These are phyloP conservation scores for Candida mattraensis DNA, from an alignment of 805 yeast genomes.

Conservation along the genomic window DNA sequence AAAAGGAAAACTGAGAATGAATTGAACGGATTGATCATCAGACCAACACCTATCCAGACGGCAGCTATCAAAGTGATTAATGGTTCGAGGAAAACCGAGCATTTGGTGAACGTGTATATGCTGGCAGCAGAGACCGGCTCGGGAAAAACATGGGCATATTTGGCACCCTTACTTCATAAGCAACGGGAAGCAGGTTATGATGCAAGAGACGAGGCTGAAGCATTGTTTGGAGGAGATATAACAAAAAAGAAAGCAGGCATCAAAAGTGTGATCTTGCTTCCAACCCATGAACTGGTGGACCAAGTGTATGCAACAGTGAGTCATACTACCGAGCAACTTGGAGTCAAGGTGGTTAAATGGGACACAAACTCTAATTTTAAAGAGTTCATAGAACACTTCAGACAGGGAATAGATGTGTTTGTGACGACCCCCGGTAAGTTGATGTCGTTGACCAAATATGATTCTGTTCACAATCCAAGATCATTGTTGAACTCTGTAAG, in stretches of 20 bases:
- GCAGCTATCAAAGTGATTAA: slow-evolving; percentile 65
- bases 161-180: slow-evolving; percentile 72
- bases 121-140: slow-evolving; percentile 97
- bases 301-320: slow-evolving; percentile 61
- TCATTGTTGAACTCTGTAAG: slow-evolving; percentile 45
- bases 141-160: slow-evolving; percentile 92
- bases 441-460: slow-evolving; percentile 31
- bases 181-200: slow-evolving; percentile 57
- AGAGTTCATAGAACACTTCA: slow-evolving; percentile 48
- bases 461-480: slow-evolving; percentile 33
- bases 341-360: slow-evolving; percentile 56
- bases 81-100: slow-evolving; percentile 35
- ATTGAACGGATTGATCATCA: slow-evolving; percentile 38
- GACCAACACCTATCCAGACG: slow-evolving; percentile 81
- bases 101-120: slow-evolving; percentile 59
- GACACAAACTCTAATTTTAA: slow-evolving; percentile 57
- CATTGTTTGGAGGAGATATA: slow-evolving; percentile 16
- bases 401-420: slow-evolving; percentile 67
- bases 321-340: slow-evolving; percentile 36
- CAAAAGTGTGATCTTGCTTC: slow-evolving; percentile 75
- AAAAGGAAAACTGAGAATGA: slow-evolving; percentile 34
- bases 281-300: slow-evolving; percentile 84
- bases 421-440: slow-evolving; percentile 86
- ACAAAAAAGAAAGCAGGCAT: slow-evolving; percentile 43
- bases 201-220: slow-evolving; percentile 36